Evolutionary conservation across 352 stramenopile genomes (phyloP).

Genomic region (Phytophthora kernoviae): DNA sequence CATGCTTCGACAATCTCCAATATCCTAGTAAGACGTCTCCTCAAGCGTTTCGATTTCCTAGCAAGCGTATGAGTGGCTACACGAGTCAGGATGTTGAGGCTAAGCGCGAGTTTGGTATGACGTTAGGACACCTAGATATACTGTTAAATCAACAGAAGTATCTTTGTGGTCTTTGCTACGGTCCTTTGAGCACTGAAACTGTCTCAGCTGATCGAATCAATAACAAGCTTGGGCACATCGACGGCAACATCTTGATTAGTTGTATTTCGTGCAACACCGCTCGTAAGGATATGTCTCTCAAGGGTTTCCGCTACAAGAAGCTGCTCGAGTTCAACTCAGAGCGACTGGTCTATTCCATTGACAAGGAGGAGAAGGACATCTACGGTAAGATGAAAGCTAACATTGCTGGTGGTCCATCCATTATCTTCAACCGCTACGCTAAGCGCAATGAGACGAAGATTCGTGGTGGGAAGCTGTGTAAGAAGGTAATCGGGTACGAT

Average conservation of each 20-base stretch:
- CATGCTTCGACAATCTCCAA: conserved; percentile 1
- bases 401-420: conserved; percentile 24
- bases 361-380: conserved; percentile 22
- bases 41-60: conserved; percentile 13
- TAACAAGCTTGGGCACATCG: background rate
- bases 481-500: conserved; percentile 35
- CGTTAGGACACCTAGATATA: conserved; percentile 17
- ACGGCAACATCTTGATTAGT: conserved; percentile 17
- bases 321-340: conserved; percentile 24
- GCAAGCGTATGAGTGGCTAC: conserved; percentile 19
- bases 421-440: conserved; percentile 33
- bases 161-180: conserved; percentile 25
- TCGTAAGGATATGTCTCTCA: conserved; percentile 34
- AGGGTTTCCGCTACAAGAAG: conserved; percentile 21
- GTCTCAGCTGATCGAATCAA: conserved; percentile 31
- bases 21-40: background rate
- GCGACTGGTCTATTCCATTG: conserved; percentile 19
- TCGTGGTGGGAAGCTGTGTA: conserved; percentile 15
- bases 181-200: conserved; percentile 18
- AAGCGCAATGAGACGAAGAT: conserved; percentile 18
- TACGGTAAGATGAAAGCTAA: conserved; percentile 26
- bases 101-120: conserved; percentile 5
- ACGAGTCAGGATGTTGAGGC: background rate
- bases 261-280: conserved; percentile 31
- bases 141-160: conserved; percentile 22